Percentiles rank a stretch among this genome's conserved stretches.
phyloP scores from a whole-genome alignment of 1,139 yeast species.

The Yamadazyma dendronema region DNA sequence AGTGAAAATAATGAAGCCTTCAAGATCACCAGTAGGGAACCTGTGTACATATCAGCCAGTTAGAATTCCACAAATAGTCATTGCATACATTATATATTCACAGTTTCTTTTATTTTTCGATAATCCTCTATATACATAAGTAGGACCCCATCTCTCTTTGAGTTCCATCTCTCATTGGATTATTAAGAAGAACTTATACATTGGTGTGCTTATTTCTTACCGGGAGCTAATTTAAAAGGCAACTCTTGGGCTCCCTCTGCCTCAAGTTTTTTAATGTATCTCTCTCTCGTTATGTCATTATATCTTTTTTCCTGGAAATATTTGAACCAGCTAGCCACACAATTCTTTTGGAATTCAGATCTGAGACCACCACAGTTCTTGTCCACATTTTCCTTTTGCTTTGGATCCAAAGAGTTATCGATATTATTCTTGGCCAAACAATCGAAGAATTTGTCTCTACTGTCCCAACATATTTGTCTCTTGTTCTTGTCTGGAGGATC shows the following conservation, averaged over 20 bases:
- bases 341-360: slow-evolving; percentile 35
- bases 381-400: slow-evolving; percentile 31
- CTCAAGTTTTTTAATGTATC: slow-evolving; percentile 43
- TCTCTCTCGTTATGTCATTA: slow-evolving; percentile 40
- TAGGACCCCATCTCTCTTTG: neutral
- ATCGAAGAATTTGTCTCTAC: slow-evolving; percentile 42
- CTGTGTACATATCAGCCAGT: slow-evolving; percentile 29
- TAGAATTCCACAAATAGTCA: slow-evolving; percentile 5
- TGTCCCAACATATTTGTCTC: slow-evolving; percentile 44
- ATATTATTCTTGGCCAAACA: slow-evolving; percentile 40
- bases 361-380: slow-evolving; percentile 35
- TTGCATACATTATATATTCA: slow-evolving; percentile 5
- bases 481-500: slow-evolving; percentile 43
- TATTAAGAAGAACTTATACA: slow-evolving; percentile 1
- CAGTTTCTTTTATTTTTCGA: no score
- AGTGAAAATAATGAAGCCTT: slow-evolving; percentile 15
- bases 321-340: slow-evolving; percentile 47
- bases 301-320: slow-evolving; percentile 49
- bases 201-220: slow-evolving; percentile 10
- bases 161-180: neutral
- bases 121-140: neutral
- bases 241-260: slow-evolving; percentile 50
- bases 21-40: slow-evolving; percentile 30
- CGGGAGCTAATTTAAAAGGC: slow-evolving; percentile 42
- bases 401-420: slow-evolving; percentile 45